Evolutionary conservation across 371 early-diverging fungal genomes (phyloP), one percentile per base, ranked within the genome.

Genomic region (Dinochytrium kinnereticum): DNA sequence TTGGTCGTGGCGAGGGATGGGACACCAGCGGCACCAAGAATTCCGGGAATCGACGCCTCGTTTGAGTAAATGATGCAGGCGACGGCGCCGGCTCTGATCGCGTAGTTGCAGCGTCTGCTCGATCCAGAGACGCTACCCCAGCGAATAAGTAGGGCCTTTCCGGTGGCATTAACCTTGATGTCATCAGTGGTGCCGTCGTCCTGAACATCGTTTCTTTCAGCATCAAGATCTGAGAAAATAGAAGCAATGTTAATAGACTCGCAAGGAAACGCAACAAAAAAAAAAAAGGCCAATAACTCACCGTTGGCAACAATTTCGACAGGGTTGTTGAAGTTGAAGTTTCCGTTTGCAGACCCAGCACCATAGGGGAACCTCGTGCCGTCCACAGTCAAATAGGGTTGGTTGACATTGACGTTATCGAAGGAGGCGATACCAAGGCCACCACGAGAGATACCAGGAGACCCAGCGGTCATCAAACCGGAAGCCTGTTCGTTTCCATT

Each of bases 401-500:
- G 13, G 28, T 3, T 28, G 1, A 51, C 26, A 34, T 21, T 69
- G 17, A 31, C 33, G 49, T 67, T 68, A 69, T 73, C 73, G 38
- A 73, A 73, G 17, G 61, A 61, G 13, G 49, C 68, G 34, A 67
- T 37, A 26, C 39, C 73, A 34, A 72, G 15, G 21, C 19, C 68
- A 38, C 59, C 73, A 31, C 36, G 26, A 26, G 55, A 38, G 24
- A 92, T 77, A 21, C 90, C 90, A 5, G 94, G 93, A 0, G 90
- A 73, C 0, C 84, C 81, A 0, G 86, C 84, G 69, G 86, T 82
- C 73, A 83, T 91, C 1, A 91, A 76, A 0, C 95, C 95, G 19
- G 85, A 76, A 3, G 73, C 69, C 21, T 93, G 94, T 51, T 88
- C 86, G 82, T 95, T 95, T 3, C 94, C 94, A 26, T 85, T 86